Evolutionary conservation across 2,329 filamentous ascomycete genomes (phyloP).

Genomic region (Pestalotiopsis sp.): DNA sequence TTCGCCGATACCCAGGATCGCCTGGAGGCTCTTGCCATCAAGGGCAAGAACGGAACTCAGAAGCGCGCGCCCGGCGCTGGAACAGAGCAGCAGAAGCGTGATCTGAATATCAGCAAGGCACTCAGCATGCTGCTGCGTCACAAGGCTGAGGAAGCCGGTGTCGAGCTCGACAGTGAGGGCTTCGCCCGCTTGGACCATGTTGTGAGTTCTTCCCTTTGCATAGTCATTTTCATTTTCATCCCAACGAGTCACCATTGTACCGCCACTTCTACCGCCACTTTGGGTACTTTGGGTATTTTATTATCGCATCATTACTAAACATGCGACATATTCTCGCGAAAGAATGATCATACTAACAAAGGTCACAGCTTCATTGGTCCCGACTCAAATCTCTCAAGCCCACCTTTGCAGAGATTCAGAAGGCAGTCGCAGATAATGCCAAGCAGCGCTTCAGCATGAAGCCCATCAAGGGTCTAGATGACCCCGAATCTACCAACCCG

Average conservation of each 20-base stretch:
- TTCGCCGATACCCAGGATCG: slow-evolving; percentile 16
- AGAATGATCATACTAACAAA: background rate
- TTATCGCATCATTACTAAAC: too few relatives aligned
- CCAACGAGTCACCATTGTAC: background rate
- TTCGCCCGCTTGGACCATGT: slow-evolving; percentile 61
- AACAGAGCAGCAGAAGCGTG: slow-evolving; percentile 38
- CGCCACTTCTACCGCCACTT: too few relatives aligned
- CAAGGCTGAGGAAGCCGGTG: slow-evolving; percentile 58
- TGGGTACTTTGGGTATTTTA: too few relatives aligned
- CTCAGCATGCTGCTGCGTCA: slow-evolving; percentile 58
- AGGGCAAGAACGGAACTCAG: background rate
- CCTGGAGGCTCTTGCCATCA: slow-evolving; percentile 15
- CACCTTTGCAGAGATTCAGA: slow-evolving; percentile 74
- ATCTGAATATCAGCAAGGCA: slow-evolving; percentile 54
- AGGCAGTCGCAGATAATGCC: slow-evolving; percentile 73
- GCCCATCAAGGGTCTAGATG: slow-evolving; percentile 40
- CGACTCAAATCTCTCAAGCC: slow-evolving; percentile 69
- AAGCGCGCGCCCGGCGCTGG: slow-evolving; percentile 29
- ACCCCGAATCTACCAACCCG: slow-evolving; percentile 46
- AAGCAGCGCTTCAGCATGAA: slow-evolving; percentile 91
- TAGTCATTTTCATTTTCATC: slow-evolving; percentile 6
- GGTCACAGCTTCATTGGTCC: slow-evolving; percentile 52
- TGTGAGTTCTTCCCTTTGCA: slow-evolving; percentile 44
- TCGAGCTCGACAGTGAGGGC: slow-evolving; percentile 60
- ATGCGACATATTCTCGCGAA: too few relatives aligned